Evolutionary conservation across 1,284 basidiomycete genomes (phyloP), one percentile per base, ranked within the genome.

Genomic region (Volvariella volvacea): DNA sequence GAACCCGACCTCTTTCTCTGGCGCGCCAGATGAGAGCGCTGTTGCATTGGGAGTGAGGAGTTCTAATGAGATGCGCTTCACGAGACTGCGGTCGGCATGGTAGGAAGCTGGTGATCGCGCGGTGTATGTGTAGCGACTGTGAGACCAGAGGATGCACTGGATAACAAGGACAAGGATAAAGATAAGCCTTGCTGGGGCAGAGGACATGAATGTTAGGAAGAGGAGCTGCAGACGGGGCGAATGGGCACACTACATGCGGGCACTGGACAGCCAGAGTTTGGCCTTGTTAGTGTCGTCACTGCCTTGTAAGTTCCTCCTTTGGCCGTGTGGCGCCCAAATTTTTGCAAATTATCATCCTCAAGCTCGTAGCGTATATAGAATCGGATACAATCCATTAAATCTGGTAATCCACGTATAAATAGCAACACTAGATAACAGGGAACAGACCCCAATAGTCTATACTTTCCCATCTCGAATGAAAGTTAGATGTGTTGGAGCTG

Each of bases 101-200:
- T 53, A 44, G 40, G 50, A 54, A 39, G 50, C 40, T 38, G 53
- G 58, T 42, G 67, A 46, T 34, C 50, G 51, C 21, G 67, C 67
- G 17, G 67, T 70, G n/a, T 36, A 15, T 4, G 34, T 20, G 60
- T 78, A 80, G 39, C 75, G 72, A 59, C 75, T 76, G 52, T 76
- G 72, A 14, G 83, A 82, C 80, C 78, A 86, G 37, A 87, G 64
- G 28, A 85, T 50, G 52, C 70, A 71, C 51, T 81, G 78, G 36
- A 78, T 36, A 48, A 71, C 55, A 53, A 87, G 60, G 39, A 73
- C 55, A 43, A 68, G 48, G 30, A 76, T 63, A 50, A 86, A 77
- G 22, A 75, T 53, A 6, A 74, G 52, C 58, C 69, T 76, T 45
- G 73, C 64, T 20, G 65, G 57, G 40, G 61, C 58, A 45, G 63